Percentiles rank a stretch among this genome's conserved stretches.
Evolutionary conservation across 306 rosid genomes (phyloP).

Genomic region (Fragaria iinumae): DNA sequence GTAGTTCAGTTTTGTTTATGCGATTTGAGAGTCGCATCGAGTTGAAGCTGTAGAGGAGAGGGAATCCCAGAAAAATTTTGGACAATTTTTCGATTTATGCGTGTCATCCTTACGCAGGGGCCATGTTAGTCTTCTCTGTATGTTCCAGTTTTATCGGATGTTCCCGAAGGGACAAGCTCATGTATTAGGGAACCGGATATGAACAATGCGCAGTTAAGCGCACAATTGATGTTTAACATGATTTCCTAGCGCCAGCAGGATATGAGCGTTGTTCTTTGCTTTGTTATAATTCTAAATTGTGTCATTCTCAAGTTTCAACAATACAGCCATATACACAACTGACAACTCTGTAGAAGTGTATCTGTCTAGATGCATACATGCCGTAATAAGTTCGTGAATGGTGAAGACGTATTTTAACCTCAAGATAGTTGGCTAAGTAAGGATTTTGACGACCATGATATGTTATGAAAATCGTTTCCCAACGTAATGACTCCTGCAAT

Average conservation of each 20-base stretch:
- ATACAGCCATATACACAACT: background rate
- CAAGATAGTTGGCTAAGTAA: background rate
- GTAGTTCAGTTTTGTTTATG: background rate
- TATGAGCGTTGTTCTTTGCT: background rate
- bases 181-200: background rate
- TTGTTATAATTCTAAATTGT: background rate
- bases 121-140: background rate
- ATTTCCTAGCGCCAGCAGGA: background rate
- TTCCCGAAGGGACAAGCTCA: background rate
- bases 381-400: background rate
- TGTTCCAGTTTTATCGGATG: background rate
- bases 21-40: background rate
- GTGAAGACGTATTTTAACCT: background rate
- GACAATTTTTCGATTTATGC: background rate
- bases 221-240: background rate
- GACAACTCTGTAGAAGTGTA: background rate
- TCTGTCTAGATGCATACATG: background rate
- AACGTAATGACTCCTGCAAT: background rate
- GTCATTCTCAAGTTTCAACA: background rate
- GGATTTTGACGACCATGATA: background rate
- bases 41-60: background rate
- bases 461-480: no score
- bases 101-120: background rate
- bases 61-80: background rate
- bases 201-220: rapidly evolving